Base-by-base conservation (phyloP, 2,329 filamentous ascomycete genomes). In the Talaromyces sp. region DNA sequence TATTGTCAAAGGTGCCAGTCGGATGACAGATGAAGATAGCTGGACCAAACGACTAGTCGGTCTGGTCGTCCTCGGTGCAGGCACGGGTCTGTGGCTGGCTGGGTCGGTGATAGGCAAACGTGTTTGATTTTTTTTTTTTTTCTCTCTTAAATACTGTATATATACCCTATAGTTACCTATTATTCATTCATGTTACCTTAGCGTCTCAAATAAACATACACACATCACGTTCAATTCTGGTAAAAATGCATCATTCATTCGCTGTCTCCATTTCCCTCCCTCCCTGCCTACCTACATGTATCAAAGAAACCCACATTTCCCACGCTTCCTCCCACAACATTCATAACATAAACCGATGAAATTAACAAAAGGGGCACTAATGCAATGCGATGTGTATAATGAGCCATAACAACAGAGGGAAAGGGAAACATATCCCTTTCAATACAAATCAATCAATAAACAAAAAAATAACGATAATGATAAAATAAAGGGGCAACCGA, bases 1-100 rank as follows among this genome's bases (percentile, higher is more conserved):
- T n/a, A 35, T 58, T 32, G 56, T 51, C 51, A 74, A 79, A 8
- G 80, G 79, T 51, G 76, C 80, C 29, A 80, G 54, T 10, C 88
- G 84, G 66, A 84, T 88, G 32, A 74, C 88, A 56, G 86, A 83
- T 2, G 85, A 88, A 58, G 82, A 86, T 35, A 83, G 84, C 58
- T 89, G 86, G 84, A 88, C 85, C 81, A 82, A 75, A 65, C 71
- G 72, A 54, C 61, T 74, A 12, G 65, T 74, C n/a, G 73, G 73
- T 1, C 56, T 71, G 24, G 71, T 71, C 41, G 69, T 74, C 21
- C 59, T 75, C 38, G 70, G 71, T 32, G 68, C 67, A 52, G 74
- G 71, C 60, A 70, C 72, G 48, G 73, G 73, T 35, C 63, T 72
- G 35, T 75, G 73, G 73, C 61, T 74, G 24, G 67, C 72, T 35